A percentile compares a stretch with the other conserved stretches of the same genome.
phyloP scores from a whole-genome alignment of 2,329 filamentous ascomycete species.

The Neonectria neomacrospora region DNA sequence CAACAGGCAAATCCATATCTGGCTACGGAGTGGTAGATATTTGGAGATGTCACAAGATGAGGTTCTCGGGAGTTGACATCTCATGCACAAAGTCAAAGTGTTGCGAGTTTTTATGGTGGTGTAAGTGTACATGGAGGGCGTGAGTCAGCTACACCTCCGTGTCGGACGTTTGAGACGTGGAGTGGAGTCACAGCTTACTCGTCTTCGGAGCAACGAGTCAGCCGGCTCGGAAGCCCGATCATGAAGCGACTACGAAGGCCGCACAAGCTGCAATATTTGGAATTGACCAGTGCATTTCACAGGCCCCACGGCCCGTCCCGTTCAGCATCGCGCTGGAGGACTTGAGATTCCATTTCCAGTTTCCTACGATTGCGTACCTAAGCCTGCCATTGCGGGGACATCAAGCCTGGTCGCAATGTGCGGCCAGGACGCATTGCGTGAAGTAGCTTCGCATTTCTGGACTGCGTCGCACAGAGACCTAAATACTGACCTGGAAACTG shows the following conservation, averaged over 20 bases:
- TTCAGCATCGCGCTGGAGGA: constrained; percentile 54
- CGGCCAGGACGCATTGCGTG: constrained; percentile 50
- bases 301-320: constrained; percentile 24
- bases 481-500: not conserved
- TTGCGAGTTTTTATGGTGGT: not conserved
- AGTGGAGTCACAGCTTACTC: not conserved
- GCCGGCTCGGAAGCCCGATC: not conserved
- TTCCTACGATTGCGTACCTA: constrained; percentile 55
- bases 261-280: not conserved
- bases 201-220: not conserved
- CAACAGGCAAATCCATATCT: constrained; percentile 31
- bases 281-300: too few species aligned
- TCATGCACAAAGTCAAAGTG: not conserved
- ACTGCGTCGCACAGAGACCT: not conserved
- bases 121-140: not conserved
- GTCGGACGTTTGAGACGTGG: not conserved
- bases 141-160: not conserved
- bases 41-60: too few species aligned
- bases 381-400: constrained; percentile 49
- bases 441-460: constrained; percentile 11
- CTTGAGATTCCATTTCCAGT: constrained; percentile 63
- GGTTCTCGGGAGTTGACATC: not conserved
- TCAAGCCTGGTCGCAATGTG: constrained; percentile 49
- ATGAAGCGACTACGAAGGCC: not conserved
- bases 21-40: not conserved